phyloP scores from a whole-genome alignment of 2,329 filamentous ascomycete species.

The Ophiostoma sp. region DNA sequence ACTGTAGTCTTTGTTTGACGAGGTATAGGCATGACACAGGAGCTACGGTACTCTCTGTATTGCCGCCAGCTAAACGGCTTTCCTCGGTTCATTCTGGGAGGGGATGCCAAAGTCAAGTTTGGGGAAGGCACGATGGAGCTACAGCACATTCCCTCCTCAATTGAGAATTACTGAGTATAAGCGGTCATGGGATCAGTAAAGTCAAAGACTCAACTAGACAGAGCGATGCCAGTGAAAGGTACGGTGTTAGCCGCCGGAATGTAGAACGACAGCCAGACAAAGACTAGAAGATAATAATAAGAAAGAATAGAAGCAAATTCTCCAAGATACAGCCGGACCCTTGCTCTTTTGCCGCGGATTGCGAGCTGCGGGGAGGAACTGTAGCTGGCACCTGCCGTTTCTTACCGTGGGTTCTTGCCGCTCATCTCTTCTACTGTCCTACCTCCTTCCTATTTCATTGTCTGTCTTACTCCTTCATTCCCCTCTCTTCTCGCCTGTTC shows the following conservation, averaged over 20 bases:
- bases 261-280: not conserved
- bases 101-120: not conserved
- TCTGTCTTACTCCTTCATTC: not conserved
- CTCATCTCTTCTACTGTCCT: not conserved
- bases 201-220: not conserved
- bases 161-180: not conserved
- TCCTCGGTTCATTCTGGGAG: constrained; percentile 26
- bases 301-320: not conserved
- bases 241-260: not conserved
- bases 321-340: not conserved
- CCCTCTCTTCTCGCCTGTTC: not conserved
- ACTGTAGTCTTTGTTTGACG: not conserved
- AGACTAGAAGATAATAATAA: not conserved
- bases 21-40: not conserved
- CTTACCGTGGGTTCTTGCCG: not conserved
- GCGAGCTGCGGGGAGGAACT: not conserved
- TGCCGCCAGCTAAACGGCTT: constrained; percentile 23
- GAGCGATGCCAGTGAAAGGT: not conserved
- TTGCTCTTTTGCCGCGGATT: not conserved
- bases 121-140: constrained; percentile 2
- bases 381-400: not conserved
- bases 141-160: no score
- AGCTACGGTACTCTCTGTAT: not conserved
- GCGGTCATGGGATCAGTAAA: not conserved
- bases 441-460: not conserved